These are phyloP conservation scores for Alternaria gaisen DNA, from an alignment of 2,329 filamentous ascomycete genomes.

Conservation along the genomic window DNA sequence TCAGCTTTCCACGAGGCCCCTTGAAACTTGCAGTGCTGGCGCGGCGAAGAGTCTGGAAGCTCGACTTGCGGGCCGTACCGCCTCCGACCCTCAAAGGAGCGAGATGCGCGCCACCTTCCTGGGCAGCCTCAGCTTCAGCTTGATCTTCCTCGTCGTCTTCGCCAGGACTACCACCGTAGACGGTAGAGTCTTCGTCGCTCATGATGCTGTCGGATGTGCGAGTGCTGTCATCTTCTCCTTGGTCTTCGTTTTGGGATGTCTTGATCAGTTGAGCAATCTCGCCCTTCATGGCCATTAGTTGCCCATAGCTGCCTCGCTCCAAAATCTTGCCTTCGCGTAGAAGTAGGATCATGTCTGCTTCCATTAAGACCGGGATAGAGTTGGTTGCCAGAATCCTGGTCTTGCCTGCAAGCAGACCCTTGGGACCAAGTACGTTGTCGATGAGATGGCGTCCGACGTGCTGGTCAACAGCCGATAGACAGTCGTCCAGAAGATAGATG, in stretches of 20 bases:
- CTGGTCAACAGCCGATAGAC: constrained; percentile 95
- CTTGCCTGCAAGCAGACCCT: constrained; percentile 83
- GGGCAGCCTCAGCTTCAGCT: constrained; percentile 66
- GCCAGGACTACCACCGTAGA: constrained; percentile 61
- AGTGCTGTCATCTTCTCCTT: constrained; percentile 53
- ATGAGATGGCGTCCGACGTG: constrained; percentile 96
- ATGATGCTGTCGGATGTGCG: constrained; percentile 63
- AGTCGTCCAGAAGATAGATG: constrained; percentile 92
- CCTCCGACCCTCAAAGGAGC: constrained; percentile 72
- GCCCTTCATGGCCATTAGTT: constrained; percentile 93
- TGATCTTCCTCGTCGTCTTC: constrained; percentile 60
- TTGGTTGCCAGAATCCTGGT: constrained; percentile 95
- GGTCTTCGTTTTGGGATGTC: constrained; percentile 69
- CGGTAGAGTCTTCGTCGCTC: constrained; percentile 74
- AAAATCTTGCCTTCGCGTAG: constrained; percentile 83
- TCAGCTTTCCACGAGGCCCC: constrained; percentile 82
- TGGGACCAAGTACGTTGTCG: constrained; percentile 87
- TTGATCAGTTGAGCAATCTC: constrained; percentile 85
- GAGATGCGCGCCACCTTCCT: constrained; percentile 75
- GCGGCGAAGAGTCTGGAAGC: constrained; percentile 82
- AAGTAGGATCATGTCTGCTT: constrained; percentile 88
- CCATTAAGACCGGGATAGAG: constrained; percentile 86
- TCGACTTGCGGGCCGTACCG: constrained; percentile 69
- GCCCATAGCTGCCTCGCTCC: constrained; percentile 89
- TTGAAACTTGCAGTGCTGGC: constrained; percentile 92